Conservation (phyloP, 23 red algal species). For the Gracilaria domingensis region DNA sequence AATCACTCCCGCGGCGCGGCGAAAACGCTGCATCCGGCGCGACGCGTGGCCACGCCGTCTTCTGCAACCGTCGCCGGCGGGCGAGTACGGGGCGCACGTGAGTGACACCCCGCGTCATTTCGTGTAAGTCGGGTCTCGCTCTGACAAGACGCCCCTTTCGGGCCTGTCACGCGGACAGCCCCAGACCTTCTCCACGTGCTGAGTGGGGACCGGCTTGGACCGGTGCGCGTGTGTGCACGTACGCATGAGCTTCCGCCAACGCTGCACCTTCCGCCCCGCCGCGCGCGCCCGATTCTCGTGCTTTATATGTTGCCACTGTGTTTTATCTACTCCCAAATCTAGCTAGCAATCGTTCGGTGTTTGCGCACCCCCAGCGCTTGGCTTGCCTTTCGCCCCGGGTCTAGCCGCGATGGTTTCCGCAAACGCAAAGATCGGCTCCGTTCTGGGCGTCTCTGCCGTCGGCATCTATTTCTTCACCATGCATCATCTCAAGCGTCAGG, state of each 20-base stretch:
- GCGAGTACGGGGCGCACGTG: background rate
- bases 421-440: constrained; percentile 1
- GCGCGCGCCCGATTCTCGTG: background rate
- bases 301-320: background rate
- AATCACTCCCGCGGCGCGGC: background rate
- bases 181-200: constrained; percentile 57
- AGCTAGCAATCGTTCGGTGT: no score
- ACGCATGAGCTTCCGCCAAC: constrained; percentile 52
- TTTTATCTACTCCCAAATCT: no score
- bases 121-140: constrained; percentile 33
- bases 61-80: background rate
- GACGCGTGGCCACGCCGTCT: background rate
- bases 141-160: constrained; percentile 36
- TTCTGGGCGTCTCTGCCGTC: constrained; percentile 6
- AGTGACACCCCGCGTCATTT: background rate
- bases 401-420: no score
- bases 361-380: no score
- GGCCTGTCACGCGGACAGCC: constrained; percentile 11
- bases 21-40: no score
- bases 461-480: constrained; percentile 61
- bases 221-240: constrained; percentile 18
- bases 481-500: constrained; percentile 35
- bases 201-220: constrained; percentile 3
- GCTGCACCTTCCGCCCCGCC: background rate
- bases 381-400: no score